Conservation (phyloP, 2,329 filamentous ascomycete genomes). For the Beauveria australis region DNA sequence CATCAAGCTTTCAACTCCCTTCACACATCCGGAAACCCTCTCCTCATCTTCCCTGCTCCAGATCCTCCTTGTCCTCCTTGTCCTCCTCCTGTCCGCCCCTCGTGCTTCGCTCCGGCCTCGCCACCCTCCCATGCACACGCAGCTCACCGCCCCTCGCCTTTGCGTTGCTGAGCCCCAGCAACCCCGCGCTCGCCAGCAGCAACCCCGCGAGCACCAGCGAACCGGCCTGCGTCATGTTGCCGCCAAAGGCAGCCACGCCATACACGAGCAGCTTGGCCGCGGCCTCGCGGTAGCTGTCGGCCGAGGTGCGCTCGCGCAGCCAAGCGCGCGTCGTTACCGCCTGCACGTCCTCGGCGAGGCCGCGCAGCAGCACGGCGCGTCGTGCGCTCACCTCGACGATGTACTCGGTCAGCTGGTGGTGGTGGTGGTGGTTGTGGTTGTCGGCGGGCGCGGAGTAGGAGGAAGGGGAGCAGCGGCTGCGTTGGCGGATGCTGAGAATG, state of each 20-base stretch:
- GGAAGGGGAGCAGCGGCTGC: conserved; percentile 20
- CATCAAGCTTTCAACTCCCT: background rate
- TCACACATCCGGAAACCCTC: background rate
- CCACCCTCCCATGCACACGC: conserved; percentile 43
- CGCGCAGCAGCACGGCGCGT: conserved; percentile 43
- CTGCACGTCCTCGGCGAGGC: conserved; percentile 46
- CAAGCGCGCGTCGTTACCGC: conserved; percentile 50
- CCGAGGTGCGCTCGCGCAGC: conserved; percentile 42
- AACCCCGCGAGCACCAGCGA: conserved; percentile 43
- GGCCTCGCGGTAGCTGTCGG: conserved; percentile 45
- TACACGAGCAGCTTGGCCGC: conserved; percentile 50
- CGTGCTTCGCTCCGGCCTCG: conserved; percentile 17
- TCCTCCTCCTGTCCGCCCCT: background rate
- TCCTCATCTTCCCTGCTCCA: background rate
- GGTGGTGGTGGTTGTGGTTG: background rate
- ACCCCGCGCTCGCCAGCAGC: conserved; percentile 42
- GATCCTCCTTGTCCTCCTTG: background rate
- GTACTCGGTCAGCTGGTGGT: conserved; percentile 31
- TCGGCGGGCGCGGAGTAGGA: background rate
- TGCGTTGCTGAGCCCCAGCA: conserved; percentile 47
- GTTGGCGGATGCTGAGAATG: conserved; percentile 47
- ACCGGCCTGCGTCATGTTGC: conserved; percentile 46
- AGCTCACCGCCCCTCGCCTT: conserved; percentile 37
- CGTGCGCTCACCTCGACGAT: conserved; percentile 44
- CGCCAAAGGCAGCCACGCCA: conserved; percentile 44